Conservation (phyloP, 2,329 filamentous ascomycete genomes). For the Colletotrichum abscissum region DNA sequence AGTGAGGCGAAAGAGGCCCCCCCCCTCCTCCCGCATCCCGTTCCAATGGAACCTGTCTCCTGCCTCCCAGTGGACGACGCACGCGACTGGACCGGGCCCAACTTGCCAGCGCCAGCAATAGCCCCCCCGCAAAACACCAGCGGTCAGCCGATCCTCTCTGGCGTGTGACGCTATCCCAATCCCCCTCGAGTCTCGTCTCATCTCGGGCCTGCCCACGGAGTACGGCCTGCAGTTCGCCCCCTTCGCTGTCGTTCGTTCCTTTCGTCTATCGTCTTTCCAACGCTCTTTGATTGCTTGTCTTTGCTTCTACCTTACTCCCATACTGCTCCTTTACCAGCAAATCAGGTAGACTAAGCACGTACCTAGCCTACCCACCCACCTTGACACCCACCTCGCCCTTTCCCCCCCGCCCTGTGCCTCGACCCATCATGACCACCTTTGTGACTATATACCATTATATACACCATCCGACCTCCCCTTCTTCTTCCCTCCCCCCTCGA, state of each 20-base stretch:
- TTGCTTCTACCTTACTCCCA: background rate
- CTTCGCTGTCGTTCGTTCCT: background rate
- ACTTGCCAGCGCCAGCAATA: background rate
- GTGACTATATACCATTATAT: background rate
- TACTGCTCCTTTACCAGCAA: background rate
- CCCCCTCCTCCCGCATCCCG: background rate
- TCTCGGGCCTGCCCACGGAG: background rate
- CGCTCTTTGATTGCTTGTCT: background rate
- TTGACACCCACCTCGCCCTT: background rate
- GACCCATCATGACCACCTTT: background rate
- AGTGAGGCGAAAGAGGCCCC: background rate
- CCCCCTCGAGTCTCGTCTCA: background rate
- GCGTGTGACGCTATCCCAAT: slow-evolving; percentile 8
- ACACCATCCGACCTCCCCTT: background rate
- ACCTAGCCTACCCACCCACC: background rate
- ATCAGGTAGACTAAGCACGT: background rate
- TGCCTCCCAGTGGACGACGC: background rate
- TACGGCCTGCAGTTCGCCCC: background rate
- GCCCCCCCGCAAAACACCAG: background rate
- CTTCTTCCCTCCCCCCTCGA: background rate
- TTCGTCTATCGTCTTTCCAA: background rate
- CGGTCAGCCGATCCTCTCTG: slow-evolving; percentile 12
- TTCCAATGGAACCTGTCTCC: background rate
- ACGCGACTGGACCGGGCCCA: background rate
- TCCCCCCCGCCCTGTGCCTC: background rate